Conservation (phyloP, 805 yeast genomes). For the Kazachstania bromeliacearum region DNA sequence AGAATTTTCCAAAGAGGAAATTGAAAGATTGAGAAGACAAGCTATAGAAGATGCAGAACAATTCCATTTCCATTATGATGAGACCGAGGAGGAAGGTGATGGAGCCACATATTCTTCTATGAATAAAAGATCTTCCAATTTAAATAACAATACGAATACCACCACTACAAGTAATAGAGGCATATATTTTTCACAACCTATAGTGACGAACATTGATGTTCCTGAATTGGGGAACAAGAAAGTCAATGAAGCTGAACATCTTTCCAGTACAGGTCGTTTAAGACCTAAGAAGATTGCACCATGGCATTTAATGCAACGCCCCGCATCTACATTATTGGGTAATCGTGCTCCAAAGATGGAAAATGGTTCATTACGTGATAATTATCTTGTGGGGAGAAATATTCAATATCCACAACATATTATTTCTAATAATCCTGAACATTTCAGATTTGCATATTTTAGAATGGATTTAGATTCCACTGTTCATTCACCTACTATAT, state of each 20-base stretch:
- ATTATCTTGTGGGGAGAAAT: constrained; percentile 25
- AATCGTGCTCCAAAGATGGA: constrained; percentile 1
- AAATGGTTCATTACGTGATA: constrained; percentile 13
- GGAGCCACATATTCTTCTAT: not conserved
- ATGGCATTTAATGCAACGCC: constrained; percentile 42
- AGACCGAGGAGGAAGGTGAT: constrained; percentile 22
- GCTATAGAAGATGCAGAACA: constrained; percentile 33
- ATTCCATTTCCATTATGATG: constrained; percentile 31
- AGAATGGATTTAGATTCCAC: constrained; percentile 86
- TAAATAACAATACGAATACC: not conserved
- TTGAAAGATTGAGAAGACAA: constrained; percentile 36
- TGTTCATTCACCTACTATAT: constrained; percentile 77
- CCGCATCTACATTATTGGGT: constrained; percentile 3
- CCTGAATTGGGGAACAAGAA: constrained; percentile 34
- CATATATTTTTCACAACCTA: constrained; percentile 35
- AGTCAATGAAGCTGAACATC: constrained; percentile 47
- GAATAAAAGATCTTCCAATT: not conserved
- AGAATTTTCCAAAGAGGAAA: constrained; percentile 69
- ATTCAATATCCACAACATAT: constrained; percentile 38
- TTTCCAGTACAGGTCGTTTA: constrained; percentile 46
- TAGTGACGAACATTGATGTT: constrained; percentile 36
- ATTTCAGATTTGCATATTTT: constrained; percentile 81
- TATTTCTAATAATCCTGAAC: constrained; percentile 39
- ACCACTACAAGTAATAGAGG: constrained; percentile 14
- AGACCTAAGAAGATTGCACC: constrained; percentile 72